Evolutionary conservation across 768 basidiomycete species (phyloP), one percentile per base, ranked within the genome.

Genomic region (Lactarius trivialis): DNA sequence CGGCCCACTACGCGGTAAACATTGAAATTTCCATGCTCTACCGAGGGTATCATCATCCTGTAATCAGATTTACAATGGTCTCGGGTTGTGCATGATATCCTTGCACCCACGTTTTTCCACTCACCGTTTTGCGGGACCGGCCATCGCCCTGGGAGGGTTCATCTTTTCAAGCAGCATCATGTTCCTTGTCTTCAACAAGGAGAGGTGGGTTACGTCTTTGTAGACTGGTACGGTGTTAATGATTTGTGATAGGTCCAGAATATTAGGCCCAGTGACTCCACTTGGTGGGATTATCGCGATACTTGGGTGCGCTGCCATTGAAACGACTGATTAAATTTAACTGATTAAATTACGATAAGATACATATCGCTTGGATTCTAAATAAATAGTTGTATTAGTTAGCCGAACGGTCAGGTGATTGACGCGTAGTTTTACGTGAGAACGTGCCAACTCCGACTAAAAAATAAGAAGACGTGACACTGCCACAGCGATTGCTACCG

Each of bases 141-240:
- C 86, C 2, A 85, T 90, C 58, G 75, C 80, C 7, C 72, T 73
- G 1, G 88, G 88, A 2, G 74, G 80, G 0, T 52, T 78, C 1
- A 49, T 88, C 4, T 89, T 90, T 70, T 89, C 87, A 6, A 81
- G 82, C 1, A 82, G 81, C 64, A 85, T 89, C 68, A 76, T 83
- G 67, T 73, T 75, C 0, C 74, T 86, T 30, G 79, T 85, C 41
- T 68, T 87, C 48, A 76, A 75, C 41, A 73, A 72, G 5, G 81
- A 81, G 26, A 71, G 76, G 83, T 78, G 54, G 56, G 74, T 59
- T 19, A 26, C 37, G 12, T 2, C 11, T 6, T 6, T 39, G 49
- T 33, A 3, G 37, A 24, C 19, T 2, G 12, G 17, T 17, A 15
- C 39, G 33, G 33, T 28, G 28, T 21, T 55, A 43, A 57, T 49